Percentiles rank a stretch among this genome's conserved stretches.
These are phyloP conservation scores for Monosporascus sp. DNA, from an alignment of 2,329 filamentous ascomycete genomes.

Conservation along the genomic window DNA sequence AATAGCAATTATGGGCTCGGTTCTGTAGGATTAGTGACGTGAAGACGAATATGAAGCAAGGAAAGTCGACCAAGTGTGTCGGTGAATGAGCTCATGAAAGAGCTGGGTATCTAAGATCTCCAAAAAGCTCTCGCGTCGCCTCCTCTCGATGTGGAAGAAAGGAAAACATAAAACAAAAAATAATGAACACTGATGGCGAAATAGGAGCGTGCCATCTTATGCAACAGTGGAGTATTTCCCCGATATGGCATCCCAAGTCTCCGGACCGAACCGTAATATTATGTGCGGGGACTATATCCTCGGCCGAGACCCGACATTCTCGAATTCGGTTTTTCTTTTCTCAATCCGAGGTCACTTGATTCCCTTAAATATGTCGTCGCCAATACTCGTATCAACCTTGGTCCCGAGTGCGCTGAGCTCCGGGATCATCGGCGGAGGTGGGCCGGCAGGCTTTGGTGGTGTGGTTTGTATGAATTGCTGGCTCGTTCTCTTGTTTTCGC, in stretches of 20 bases:
- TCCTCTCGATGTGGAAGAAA: slow-evolving; percentile 1
- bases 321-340: neutral
- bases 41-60: slow-evolving; percentile 7
- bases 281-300: neutral
- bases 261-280: neutral
- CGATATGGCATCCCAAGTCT: too few species aligned
- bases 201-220: slow-evolving; percentile 13
- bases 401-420: slow-evolving; percentile 49
- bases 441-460: slow-evolving; percentile 33
- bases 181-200: slow-evolving; percentile 14
- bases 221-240: too few species aligned
- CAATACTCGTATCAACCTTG: slow-evolving; percentile 40
- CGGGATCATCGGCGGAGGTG: slow-evolving; percentile 57
- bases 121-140: slow-evolving; percentile 4
- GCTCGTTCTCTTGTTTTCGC: slow-evolving; percentile 35
- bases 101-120: slow-evolving; percentile 28
- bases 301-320: neutral
- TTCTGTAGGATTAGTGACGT: slow-evolving; percentile 4
- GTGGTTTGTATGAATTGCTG: slow-evolving; percentile 35
- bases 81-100: slow-evolving; percentile 26
- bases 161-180: slow-evolving; percentile 2
- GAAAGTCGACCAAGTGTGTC: slow-evolving; percentile 23
- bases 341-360: slow-evolving; percentile 40
- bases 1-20: slow-evolving; percentile 2
- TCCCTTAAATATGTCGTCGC: slow-evolving; percentile 52